These are phyloP conservation scores for Ramichloridium luteum DNA, from an alignment of 2,329 filamentous ascomycete genomes.

Conservation along the genomic window DNA sequence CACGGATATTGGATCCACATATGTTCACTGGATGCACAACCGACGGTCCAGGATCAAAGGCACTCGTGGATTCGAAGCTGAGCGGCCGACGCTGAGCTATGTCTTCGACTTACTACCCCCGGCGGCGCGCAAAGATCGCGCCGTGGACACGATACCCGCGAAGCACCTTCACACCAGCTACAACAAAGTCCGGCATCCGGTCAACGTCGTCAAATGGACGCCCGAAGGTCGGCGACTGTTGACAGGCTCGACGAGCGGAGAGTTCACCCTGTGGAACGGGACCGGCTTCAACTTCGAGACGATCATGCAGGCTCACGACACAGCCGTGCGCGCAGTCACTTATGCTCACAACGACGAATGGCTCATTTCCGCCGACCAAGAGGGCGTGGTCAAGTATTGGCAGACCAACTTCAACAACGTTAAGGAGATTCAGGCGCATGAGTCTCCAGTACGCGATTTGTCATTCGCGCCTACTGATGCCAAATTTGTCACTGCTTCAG, in stretches of 20 bases:
- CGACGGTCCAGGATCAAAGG: conserved; percentile 65
- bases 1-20: conserved; percentile 26
- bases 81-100: conserved; percentile 79
- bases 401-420: conserved; percentile 99
- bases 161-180: conserved; percentile 95
- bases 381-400: conserved; percentile 95
- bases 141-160: conserved; percentile 81
- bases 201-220: conserved; percentile 96
- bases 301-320: conserved; percentile 95
- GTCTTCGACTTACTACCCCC: conserved; percentile 88
- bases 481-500: conserved; percentile 92
- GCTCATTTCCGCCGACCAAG: conserved; percentile 90
- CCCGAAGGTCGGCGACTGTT: conserved; percentile 84
- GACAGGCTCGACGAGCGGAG: conserved; percentile 89
- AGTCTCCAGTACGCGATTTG: conserved; percentile 78
- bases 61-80: conserved; percentile 58
- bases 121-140: conserved; percentile 56
- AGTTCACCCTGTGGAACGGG: conserved; percentile 98
- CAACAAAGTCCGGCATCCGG: conserved; percentile 95
- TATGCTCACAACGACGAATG: conserved; percentile 97
- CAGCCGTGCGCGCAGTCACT: conserved; percentile 65
- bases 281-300: conserved; percentile 99
- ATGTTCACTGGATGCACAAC: conserved; percentile 70
- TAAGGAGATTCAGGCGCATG: conserved; percentile 82
- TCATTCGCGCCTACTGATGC: conserved; percentile 88